phyloP scores from a whole-genome alignment of 2,329 filamentous ascomycete species.

The Microthyrium microscopicum region DNA sequence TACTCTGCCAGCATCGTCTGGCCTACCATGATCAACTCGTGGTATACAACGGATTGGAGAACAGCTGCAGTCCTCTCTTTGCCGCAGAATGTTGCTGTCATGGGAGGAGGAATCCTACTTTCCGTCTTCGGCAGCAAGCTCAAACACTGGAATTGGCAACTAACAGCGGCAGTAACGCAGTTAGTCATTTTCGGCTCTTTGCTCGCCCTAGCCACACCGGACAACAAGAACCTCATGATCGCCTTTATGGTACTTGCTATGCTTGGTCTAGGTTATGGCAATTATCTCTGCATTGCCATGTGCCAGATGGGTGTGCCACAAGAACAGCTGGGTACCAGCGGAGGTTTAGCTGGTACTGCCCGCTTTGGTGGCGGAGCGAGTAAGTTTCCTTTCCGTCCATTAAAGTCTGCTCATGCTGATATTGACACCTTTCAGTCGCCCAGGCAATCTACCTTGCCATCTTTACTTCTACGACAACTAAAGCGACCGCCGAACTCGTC shows the following conservation, averaged over 20 bases:
- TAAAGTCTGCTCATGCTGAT: neutral
- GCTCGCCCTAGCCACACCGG: constrained; percentile 23
- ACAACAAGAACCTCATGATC: constrained; percentile 26
- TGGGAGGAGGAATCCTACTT: constrained; percentile 23
- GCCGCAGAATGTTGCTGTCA: constrained; percentile 25
- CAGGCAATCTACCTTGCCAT: constrained; percentile 25
- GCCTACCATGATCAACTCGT: constrained; percentile 25
- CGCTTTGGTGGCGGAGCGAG: constrained; percentile 22
- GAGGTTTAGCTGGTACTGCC: constrained; percentile 24
- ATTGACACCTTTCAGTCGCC: constrained; percentile 15
- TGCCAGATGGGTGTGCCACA: constrained; percentile 30
- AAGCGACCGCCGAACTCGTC: constrained; percentile 1
- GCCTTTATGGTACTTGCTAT: constrained; percentile 28
- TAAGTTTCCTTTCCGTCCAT: neutral
- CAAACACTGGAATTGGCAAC: constrained; percentile 27
- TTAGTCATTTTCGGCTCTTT: constrained; percentile 30
- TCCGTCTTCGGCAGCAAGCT: constrained; percentile 23
- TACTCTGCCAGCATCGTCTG: constrained; percentile 23
- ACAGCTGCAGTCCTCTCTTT: constrained; percentile 15
- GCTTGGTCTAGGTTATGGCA: constrained; percentile 27
- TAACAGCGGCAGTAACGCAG: constrained; percentile 23
- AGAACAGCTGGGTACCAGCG: constrained; percentile 25
- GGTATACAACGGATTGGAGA: neutral
- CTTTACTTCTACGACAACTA: constrained; percentile 14
- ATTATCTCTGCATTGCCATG: constrained; percentile 28